A percentile compares a stretch with the other conserved stretches of the same genome.
Evolutionary conservation across 202 grass and related monocot species (phyloP).

Genomic region (Carex arenaria): DNA sequence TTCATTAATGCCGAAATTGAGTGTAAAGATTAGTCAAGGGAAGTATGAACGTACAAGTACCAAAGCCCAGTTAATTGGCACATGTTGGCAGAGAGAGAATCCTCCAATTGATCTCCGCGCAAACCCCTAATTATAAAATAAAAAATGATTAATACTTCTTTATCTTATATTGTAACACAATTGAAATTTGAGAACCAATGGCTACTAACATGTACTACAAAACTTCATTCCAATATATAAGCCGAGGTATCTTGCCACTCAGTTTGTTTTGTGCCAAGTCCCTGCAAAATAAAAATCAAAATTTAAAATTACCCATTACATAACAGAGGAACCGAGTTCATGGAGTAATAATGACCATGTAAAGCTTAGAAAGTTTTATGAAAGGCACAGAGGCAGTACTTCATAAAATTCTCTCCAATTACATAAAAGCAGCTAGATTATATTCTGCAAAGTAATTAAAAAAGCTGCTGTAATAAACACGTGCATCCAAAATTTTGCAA

Average conservation of each 20-base stretch:
- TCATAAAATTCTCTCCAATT: too few relatives aligned
- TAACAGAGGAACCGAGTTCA: background rate
- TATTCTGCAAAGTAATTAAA: too few relatives aligned
- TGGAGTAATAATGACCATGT: too few relatives aligned
- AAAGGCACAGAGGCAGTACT: too few relatives aligned
- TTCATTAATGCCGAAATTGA: background rate
- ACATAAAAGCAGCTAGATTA: too few relatives aligned
- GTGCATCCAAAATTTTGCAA: too few relatives aligned
- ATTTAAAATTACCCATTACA: slow-evolving; percentile 23
- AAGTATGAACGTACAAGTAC: slow-evolving; percentile 69
- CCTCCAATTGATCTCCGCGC: slow-evolving; percentile 69
- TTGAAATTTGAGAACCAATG: background rate
- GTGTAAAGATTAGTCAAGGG: background rate
- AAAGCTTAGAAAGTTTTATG: too few relatives aligned
- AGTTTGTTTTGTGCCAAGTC: slow-evolving; percentile 87
- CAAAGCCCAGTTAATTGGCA: slow-evolving; percentile 91
- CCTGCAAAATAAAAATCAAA: slow-evolving; percentile 27
- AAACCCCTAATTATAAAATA: slow-evolving; percentile 41
- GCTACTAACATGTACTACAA: slow-evolving; percentile 78
- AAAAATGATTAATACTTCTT: slow-evolving; percentile 21
- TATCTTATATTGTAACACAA: slow-evolving; percentile 8
- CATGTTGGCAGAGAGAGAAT: slow-evolving; percentile 60
- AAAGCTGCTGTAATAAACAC: too few relatives aligned
- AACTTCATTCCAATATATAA: slow-evolving; percentile 96
- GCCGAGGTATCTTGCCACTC: slow-evolving; percentile 70